A percentile compares a stretch with the other conserved stretches of the same genome.
phyloP scores from a whole-genome alignment of 2,329 filamentous ascomycete genomes.

The Herpotrichia juniperi region DNA sequence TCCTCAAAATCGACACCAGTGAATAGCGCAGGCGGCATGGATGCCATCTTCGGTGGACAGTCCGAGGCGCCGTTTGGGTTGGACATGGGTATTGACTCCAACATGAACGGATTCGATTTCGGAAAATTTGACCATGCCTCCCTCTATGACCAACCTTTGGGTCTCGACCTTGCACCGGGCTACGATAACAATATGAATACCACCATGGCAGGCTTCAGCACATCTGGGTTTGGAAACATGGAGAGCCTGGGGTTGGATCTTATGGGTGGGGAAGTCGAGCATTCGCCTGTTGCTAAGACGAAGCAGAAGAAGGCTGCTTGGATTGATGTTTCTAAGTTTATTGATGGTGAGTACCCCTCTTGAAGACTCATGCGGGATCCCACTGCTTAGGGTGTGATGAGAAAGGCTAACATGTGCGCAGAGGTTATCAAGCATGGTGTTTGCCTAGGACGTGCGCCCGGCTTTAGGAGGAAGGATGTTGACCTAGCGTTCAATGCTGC shows the following conservation, averaged over 20 bases:
- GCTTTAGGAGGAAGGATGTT: conserved; percentile 51
- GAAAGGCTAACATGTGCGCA: conserved; percentile 32
- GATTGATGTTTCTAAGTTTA: conserved; percentile 51
- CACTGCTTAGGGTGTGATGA: background rate
- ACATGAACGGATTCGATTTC: conserved; percentile 10
- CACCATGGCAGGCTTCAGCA: conserved; percentile 6
- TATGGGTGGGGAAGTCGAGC: conserved; percentile 20
- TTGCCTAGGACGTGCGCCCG: conserved; percentile 53
- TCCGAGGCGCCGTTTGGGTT: conserved; percentile 26
- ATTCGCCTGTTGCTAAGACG: conserved; percentile 25
- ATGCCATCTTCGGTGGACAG: conserved; percentile 8
- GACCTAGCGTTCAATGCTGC: conserved; percentile 47
- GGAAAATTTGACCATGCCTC: conserved; percentile 18
- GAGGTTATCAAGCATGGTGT: conserved; percentile 45
- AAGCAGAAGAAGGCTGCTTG: conserved; percentile 45
- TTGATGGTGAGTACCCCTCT: conserved; percentile 47
- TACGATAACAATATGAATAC: conserved; percentile 20
- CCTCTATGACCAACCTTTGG: conserved; percentile 38
- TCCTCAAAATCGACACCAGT: conserved; percentile 6
- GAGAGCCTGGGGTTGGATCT: conserved; percentile 25
- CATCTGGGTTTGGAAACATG: conserved; percentile 10
- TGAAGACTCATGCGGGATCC: too few relatives aligned
- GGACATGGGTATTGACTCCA: conserved; percentile 23
- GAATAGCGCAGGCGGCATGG: background rate
- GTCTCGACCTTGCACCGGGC: conserved; percentile 39